A percentile compares a stretch with the other conserved stretches of the same genome.
Evolutionary conservation across 202 grass and related monocot genomes (phyloP).

Genomic region (Panicum hallii): DNA sequence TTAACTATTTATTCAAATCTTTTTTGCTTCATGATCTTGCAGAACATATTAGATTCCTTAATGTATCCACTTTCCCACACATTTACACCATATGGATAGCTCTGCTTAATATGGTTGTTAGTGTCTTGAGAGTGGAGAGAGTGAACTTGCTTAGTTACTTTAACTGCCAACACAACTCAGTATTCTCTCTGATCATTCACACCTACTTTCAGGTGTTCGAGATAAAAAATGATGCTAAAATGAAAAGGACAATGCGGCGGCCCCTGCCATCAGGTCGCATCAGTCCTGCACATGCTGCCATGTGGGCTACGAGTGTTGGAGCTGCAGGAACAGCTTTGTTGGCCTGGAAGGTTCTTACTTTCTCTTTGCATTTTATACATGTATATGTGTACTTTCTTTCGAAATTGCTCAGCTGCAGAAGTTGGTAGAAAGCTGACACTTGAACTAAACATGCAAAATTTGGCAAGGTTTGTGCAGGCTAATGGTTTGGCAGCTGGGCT

Average conservation of each 20-base stretch:
- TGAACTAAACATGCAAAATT: conserved; percentile 57
- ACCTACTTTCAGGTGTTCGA: conserved; percentile 74
- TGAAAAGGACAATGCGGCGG: conserved; percentile 85
- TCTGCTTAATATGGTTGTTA: conserved; percentile 19
- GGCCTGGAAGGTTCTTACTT: conserved; percentile 77
- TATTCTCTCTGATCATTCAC: conserved; percentile 16
- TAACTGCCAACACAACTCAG: neutral
- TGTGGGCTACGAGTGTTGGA: conserved; percentile 90
- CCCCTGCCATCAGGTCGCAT: conserved; percentile 90
- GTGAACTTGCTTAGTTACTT: neutral
- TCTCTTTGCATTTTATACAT: conserved; percentile 31
- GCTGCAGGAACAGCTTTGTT: conserved; percentile 77
- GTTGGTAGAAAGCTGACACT: conserved; percentile 30
- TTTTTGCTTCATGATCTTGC: neutral
- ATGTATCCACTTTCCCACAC: conserved; percentile 1
- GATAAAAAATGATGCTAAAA: conserved; percentile 88
- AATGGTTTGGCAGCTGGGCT: conserved; percentile 87
- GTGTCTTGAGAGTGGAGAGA: neutral
- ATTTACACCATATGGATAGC: conserved; percentile 24
- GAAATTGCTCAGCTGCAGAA: conserved; percentile 24
- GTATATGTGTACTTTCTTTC: conserved; percentile 19
- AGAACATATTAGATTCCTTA: conserved; percentile 2
- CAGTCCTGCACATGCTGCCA: conserved; percentile 72
- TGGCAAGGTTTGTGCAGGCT: conserved; percentile 82
- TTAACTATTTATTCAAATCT: neutral